Base-by-base conservation (phyloP, 768 basidiomycete genomes). In the Suillus bovinus region DNA sequence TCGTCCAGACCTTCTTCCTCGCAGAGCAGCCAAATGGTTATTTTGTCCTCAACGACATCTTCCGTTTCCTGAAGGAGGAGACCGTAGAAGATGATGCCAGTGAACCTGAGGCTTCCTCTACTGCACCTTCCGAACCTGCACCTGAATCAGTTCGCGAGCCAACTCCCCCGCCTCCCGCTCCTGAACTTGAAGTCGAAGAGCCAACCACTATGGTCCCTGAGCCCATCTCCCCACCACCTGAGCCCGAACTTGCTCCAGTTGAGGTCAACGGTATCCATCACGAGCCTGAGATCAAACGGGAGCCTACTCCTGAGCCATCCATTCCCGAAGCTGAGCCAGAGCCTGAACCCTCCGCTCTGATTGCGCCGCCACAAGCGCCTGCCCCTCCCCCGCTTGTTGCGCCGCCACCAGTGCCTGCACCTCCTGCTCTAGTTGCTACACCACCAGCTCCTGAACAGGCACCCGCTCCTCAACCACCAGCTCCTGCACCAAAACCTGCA, bases 31-130 rank as follows among this genome's bases (percentile, higher is more conserved):
- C 94, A 16, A 97, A 96, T 69, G 97, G 97, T 47, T 99, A 99
- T 81, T 99, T 96, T 74, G 97, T 99, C 67, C 88, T 99, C 78
- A 99, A 99, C 78, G 97, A 99, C 80, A 98, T 99, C 81, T 99
- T 99, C 88, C 91, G 97, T 63, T 99, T 97, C 84, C 82, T 99
- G 66, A 98, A 97, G 81, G 97, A 98, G 79, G 95, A 98, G 72
- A 79, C 85, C 9, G 88, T 92, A 59, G 94, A 94, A 67, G 94
- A 93, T 61, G 91, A 91, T 52, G 83, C 73, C 72, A 78, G 75
- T 64, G 87, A 83, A 59, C 65, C 82, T 39, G 76, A 80, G 38
- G 78, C 75, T 20, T 77, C 74, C 31, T 69, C 72, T 9, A 38
- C 69, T 10, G 67, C 78, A 39, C 74, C 77, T 33, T 75, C 69